phyloP scores from a whole-genome alignment of 441 rosid genomes.

The Corymbia calophylla region DNA sequence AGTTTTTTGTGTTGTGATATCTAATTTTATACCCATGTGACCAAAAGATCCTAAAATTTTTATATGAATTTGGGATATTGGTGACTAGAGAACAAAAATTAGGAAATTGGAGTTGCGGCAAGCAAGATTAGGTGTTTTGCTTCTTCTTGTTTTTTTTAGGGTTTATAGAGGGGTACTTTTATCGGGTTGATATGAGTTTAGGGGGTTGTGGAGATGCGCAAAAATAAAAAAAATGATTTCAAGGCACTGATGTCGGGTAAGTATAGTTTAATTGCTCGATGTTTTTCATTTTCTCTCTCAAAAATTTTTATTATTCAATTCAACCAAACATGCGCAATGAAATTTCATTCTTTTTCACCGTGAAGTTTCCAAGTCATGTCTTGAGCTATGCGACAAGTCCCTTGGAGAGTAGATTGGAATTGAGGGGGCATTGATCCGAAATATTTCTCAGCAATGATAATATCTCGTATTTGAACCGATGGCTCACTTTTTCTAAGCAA shows the following conservation, averaged over 20 bases:
- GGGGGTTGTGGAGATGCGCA: background rate
- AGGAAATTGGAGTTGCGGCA: background rate
- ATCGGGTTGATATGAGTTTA: background rate
- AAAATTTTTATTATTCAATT: background rate
- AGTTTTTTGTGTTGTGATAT: too few relatives aligned
- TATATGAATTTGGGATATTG: background rate
- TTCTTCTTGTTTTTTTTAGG: too few relatives aligned
- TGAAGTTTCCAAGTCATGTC: background rate
- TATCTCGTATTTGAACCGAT: too few relatives aligned
- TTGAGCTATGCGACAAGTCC: background rate
- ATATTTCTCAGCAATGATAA: background rate
- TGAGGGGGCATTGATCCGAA: background rate
- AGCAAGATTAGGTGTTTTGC: too few relatives aligned
- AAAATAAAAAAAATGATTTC: too few relatives aligned
- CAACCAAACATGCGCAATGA: rapidly evolving
- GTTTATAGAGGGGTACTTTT: background rate
- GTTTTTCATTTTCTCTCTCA: rapidly evolving
- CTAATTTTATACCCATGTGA: background rate
- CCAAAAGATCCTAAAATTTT: background rate
- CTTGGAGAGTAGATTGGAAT: background rate
- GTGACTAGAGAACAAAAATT: background rate
- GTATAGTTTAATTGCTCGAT: background rate
- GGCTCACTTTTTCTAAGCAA: too few relatives aligned
- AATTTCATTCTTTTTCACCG: rapidly evolving
- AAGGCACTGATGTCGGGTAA: background rate